Evolutionary conservation across 176 grass and related monocot genomes (phyloP).

Genomic region (Phragmites australis): DNA sequence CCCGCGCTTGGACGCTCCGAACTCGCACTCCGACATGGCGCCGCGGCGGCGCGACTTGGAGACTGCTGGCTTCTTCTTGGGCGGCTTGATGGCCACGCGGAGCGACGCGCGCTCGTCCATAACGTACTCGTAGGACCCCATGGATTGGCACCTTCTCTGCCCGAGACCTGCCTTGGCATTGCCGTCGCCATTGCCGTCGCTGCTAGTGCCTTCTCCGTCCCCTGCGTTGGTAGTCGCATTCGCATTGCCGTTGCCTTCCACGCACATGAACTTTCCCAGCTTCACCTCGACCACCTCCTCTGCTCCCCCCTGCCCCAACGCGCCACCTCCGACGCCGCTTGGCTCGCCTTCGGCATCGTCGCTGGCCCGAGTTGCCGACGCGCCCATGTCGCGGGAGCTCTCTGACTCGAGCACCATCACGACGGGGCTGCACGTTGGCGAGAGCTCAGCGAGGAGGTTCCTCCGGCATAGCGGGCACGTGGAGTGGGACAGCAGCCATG

Average conservation of each 20-base stretch:
- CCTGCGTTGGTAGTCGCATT: background rate
- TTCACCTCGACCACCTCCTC: constrained; percentile 75
- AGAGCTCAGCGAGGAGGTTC: constrained; percentile 65
- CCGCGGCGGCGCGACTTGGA: constrained; percentile 47
- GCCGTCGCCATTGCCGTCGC: constrained; percentile 23
- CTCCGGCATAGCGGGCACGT: constrained; percentile 85
- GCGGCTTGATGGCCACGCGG: constrained; percentile 69
- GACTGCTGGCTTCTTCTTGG: constrained; percentile 60
- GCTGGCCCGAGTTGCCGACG: background rate
- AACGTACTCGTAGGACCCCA: constrained; percentile 95
- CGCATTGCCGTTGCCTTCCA: constrained; percentile 35
- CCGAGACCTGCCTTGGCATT: constrained; percentile 34
- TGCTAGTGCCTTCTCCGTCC: constrained; percentile 53
- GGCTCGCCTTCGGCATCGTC: background rate
- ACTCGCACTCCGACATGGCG: constrained; percentile 88
- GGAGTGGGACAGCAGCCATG: constrained; percentile 93
- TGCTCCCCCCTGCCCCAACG: background rate
- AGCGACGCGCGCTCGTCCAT: constrained; percentile 71
- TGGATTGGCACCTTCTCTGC: constrained; percentile 82
- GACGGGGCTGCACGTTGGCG: constrained; percentile 54
- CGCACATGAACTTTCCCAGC: constrained; percentile 82
- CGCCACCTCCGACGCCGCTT: background rate
- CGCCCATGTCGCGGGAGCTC: constrained; percentile 44
- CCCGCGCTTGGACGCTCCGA: constrained; percentile 51
- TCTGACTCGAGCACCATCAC: constrained; percentile 74